Evolutionary conservation across 2,329 filamentous ascomycete species (phyloP).

Genomic region (Aspergillus uvarum): DNA sequence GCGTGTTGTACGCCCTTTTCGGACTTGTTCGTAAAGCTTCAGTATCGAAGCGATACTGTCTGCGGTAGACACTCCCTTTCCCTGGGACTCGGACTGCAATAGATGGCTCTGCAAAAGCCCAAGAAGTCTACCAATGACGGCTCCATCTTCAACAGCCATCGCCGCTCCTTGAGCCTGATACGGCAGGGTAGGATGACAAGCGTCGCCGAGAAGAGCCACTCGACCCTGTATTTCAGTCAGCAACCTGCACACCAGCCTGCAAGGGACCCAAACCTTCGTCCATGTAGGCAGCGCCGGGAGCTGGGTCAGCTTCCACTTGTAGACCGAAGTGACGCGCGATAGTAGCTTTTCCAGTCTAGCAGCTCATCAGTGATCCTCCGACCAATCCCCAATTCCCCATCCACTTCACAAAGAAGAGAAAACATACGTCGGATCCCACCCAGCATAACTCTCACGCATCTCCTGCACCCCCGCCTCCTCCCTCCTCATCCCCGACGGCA

Average conservation of each 20-base stretch:
- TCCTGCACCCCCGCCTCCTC: slow-evolving; percentile 56
- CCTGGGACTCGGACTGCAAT: slow-evolving; percentile 7
- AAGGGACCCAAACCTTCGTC: slow-evolving; percentile 21
- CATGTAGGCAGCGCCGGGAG: slow-evolving; percentile 42
- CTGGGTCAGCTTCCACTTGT: slow-evolving; percentile 66
- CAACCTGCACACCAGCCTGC: background rate
- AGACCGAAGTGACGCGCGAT: slow-evolving; percentile 54
- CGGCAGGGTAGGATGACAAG: slow-evolving; percentile 62
- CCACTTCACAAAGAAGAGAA: too few relatives aligned
- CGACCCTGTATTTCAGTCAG: slow-evolving; percentile 7
- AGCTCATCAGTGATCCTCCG: background rate
- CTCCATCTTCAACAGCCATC: slow-evolving; percentile 65
- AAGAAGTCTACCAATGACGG: slow-evolving; percentile 59
- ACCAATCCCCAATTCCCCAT: background rate
- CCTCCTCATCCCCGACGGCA: slow-evolving; percentile 24
- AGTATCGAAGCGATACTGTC: background rate
- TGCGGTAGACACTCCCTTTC: too few relatives aligned
- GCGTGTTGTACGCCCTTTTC: slow-evolving; percentile 18
- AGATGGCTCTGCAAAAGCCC: slow-evolving; percentile 39
- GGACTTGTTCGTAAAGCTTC: slow-evolving; percentile 17
- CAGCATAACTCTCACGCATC: slow-evolving; percentile 57
- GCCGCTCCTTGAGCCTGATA: slow-evolving; percentile 66
- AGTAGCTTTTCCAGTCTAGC: slow-evolving; percentile 33
- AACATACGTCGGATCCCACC: slow-evolving; percentile 58
- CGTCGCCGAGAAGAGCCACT: slow-evolving; percentile 49